Conservation (phyloP, 306 rosid genomes). For the Medicago arabica region DNA sequence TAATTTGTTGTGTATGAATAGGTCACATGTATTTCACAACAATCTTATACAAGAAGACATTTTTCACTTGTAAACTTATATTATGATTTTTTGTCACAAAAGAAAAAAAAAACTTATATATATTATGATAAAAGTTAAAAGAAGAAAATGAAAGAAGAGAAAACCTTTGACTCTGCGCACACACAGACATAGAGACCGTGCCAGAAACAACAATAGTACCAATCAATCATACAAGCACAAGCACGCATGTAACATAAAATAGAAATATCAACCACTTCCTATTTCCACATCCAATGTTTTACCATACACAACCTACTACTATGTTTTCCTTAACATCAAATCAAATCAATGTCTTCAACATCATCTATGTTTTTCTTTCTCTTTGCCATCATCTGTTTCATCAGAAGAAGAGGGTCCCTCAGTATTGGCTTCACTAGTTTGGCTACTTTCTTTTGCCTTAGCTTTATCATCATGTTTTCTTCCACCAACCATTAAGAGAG, state of each 20-base stretch:
- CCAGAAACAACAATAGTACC: conserved; percentile 26
- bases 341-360: conserved; percentile 36
- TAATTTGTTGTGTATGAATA: too few species aligned
- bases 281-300: conserved; percentile 38
- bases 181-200: conserved; percentile 37
- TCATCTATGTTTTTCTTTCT: conserved; percentile 39
- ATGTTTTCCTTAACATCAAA: conserved; percentile 34
- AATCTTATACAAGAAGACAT: too few species aligned
- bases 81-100: too few species aligned
- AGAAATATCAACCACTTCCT: conserved; percentile 40
- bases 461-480: conserved; percentile 33
- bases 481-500: conserved; percentile 22
- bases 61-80: conserved; percentile 5
- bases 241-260: conserved; percentile 21
- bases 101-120: neutral
- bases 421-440: conserved; percentile 45
- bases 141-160: neutral
- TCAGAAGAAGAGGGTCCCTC: conserved; percentile 56
- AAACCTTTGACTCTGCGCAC: conserved; percentile 45
- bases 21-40: too few species aligned
- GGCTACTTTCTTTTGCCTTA: conserved; percentile 44
- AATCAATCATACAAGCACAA: conserved; percentile 46
- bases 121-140: neutral
- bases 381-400: conserved; percentile 47
- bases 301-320: conserved; percentile 35